phyloP scores from a whole-genome alignment of 192 early-diverging fungal genomes.

The Coemansia biformis region DNA sequence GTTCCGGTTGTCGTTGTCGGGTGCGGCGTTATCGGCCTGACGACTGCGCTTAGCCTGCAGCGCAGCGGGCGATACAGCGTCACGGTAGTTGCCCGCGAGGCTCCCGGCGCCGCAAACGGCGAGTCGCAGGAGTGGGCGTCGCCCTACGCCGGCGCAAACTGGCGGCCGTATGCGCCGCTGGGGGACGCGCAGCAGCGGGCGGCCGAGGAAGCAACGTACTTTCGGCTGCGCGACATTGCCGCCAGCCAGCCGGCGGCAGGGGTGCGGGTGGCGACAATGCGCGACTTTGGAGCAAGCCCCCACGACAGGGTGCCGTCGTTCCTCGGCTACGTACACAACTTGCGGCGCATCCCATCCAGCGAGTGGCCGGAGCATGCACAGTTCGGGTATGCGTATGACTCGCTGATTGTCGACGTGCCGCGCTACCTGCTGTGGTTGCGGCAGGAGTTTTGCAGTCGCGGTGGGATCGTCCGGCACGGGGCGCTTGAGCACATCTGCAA shows the following conservation, averaged over 20 bases:
- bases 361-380: slow-evolving; percentile 1
- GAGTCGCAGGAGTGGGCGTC: slow-evolving; percentile 44
- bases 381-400: slow-evolving; percentile 13
- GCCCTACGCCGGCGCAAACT: slow-evolving; percentile 50
- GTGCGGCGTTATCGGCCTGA: slow-evolving; percentile 70
- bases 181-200: neutral
- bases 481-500: slow-evolving; percentile 46
- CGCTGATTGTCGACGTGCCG: slow-evolving; percentile 58
- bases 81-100: slow-evolving; percentile 51
- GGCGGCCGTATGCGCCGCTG: slow-evolving; percentile 4
- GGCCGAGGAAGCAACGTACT: slow-evolving; percentile 12
- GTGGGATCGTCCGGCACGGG: slow-evolving; percentile 48
- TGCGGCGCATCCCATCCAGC: neutral
- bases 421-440: slow-evolving; percentile 64
- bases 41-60: slow-evolving; percentile 61
- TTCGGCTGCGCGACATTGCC: slow-evolving; percentile 8
- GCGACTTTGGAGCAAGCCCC: slow-evolving; percentile 2
- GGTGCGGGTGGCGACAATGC: slow-evolving; percentile 3
- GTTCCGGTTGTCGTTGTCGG: slow-evolving; percentile 62
- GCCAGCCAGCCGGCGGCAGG: slow-evolving; percentile 2
- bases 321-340: slow-evolving; percentile 4
- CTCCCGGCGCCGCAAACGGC: neutral
- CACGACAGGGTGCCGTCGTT: neutral
- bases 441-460: slow-evolving; percentile 49
- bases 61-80: slow-evolving; percentile 54